A percentile compares a stretch with the other conserved stretches of the same genome.
phyloP scores from a whole-genome alignment of 1,139 yeast species.

The Lodderomyces parapsilosis region DNA sequence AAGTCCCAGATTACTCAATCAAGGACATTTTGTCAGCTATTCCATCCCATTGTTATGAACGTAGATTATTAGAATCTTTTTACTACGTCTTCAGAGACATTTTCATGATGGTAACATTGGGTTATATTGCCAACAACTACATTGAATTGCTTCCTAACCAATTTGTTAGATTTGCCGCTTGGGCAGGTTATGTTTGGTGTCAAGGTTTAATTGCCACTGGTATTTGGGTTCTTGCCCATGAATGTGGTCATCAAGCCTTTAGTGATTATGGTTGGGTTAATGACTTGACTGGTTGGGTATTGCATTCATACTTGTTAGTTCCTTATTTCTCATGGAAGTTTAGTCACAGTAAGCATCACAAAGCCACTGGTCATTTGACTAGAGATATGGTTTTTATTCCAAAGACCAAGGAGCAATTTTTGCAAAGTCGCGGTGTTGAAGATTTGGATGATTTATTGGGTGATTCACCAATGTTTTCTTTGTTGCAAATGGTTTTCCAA shows the following conservation, averaged over 20 bases:
- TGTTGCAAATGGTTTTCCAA: constrained; percentile 43
- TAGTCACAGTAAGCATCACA: constrained; percentile 61
- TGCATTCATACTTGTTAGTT: constrained; percentile 56
- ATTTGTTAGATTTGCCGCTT: constrained; percentile 49
- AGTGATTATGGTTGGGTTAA: constrained; percentile 55
- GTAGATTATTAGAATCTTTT: constrained; percentile 49
- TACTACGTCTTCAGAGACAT: constrained; percentile 61
- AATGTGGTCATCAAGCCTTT: constrained; percentile 67
- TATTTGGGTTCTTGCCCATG: constrained; percentile 63
- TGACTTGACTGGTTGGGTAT: constrained; percentile 58
- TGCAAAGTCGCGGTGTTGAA: constrained; percentile 24
- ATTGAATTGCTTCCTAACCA: constrained; percentile 52
- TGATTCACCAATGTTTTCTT: constrained; percentile 55
- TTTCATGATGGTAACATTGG: constrained; percentile 38
- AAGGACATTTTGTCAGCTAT: constrained; percentile 60
- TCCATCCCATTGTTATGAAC: constrained; percentile 62
- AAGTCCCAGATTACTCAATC: constrained; percentile 62
- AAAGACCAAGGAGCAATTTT: constrained; percentile 47
- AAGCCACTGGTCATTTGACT: constrained; percentile 59
- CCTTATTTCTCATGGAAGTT: constrained; percentile 66
- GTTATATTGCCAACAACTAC: constrained; percentile 44
- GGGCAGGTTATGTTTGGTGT: constrained; percentile 50
- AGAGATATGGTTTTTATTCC: constrained; percentile 66
- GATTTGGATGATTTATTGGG: constrained; percentile 48
- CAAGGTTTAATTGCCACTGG: constrained; percentile 54